Percentiles rank a stretch among this genome's conserved stretches.
Conservation (phyloP, 257 asterid genomes). For the Przewalskia tangutica region DNA sequence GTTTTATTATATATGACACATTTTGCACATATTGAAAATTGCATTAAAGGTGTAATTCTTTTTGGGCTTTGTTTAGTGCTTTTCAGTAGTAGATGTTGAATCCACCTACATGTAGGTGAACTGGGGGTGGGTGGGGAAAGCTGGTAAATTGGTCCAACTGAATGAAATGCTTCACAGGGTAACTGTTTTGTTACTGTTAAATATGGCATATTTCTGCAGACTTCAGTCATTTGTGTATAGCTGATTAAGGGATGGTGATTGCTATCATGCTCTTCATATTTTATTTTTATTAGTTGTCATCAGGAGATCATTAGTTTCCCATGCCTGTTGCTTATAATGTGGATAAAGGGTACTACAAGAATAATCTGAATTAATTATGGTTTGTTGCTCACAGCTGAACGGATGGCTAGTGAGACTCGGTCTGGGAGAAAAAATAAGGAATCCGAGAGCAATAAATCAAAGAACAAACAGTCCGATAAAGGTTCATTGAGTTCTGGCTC, state of each 20-base stretch:
- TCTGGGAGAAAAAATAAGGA: slow-evolving; percentile 20
- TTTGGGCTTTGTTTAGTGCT: background rate
- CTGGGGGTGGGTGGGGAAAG: background rate
- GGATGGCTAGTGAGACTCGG: slow-evolving; percentile 10
- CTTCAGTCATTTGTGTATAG: background rate
- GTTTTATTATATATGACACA: no score
- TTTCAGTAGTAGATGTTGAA: background rate
- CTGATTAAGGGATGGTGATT: background rate
- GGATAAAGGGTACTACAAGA: background rate
- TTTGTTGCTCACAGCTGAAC: background rate
- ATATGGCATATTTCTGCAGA: background rate
- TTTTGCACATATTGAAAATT: background rate
- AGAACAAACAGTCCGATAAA: slow-evolving; percentile 20
- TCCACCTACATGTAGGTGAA: background rate
- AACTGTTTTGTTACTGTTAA: background rate
- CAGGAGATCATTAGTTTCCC: background rate
- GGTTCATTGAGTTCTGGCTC: slow-evolving; percentile 12
- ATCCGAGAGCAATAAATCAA: slow-evolving; percentile 19
- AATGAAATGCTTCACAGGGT: background rate
- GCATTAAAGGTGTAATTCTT: background rate
- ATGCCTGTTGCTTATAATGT: background rate
- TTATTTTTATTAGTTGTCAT: background rate
- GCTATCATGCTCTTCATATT: background rate
- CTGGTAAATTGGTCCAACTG: background rate
- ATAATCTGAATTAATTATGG: background rate